These are phyloP conservation scores for Aphanomyces stellatus DNA, from an alignment of 352 stramenopile genomes.

Conservation along the genomic window DNA sequence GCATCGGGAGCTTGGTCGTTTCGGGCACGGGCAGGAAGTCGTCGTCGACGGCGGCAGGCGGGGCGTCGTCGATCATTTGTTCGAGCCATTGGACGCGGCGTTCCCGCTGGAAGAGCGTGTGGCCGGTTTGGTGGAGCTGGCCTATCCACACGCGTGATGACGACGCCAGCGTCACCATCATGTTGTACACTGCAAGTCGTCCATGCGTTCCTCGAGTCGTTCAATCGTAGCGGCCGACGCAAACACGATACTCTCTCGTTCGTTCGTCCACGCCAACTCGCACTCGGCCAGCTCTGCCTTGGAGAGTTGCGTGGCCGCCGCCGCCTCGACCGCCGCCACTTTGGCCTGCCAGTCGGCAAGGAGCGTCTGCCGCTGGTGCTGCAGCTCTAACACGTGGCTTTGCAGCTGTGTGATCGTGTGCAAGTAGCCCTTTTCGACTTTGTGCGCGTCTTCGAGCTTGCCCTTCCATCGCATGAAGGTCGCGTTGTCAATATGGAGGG, in stretches of 20 bases:
- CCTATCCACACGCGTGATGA: neutral
- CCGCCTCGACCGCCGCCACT: neutral
- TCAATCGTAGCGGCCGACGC: neutral
- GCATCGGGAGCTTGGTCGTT: neutral
- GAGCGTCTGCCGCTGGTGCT: neutral
- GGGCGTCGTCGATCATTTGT: neutral
- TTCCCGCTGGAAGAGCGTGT: conserved; percentile 1
- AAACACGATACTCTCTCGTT: neutral
- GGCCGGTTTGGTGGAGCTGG: conserved; percentile 1
- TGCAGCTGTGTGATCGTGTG: neutral
- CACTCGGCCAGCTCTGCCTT: neutral
- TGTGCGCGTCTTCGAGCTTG: conserved; percentile 1
- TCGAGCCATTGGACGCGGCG: neutral
- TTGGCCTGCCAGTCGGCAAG: neutral
- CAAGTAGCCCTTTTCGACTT: neutral
- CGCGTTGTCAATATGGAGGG: conserved; percentile 9
- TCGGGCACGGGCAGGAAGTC: too few relatives aligned
- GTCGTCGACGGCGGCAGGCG: neutral
- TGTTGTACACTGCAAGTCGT: neutral
- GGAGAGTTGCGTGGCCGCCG: neutral
- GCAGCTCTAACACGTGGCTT: neutral
- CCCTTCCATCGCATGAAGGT: neutral
- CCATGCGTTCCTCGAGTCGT: neutral
- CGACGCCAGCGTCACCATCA: neutral
- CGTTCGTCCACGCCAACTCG: neutral